Evolutionary conservation across 495 filamentous ascomycete genomes (phyloP).

Genomic region (Hypoxylon fuscum): DNA sequence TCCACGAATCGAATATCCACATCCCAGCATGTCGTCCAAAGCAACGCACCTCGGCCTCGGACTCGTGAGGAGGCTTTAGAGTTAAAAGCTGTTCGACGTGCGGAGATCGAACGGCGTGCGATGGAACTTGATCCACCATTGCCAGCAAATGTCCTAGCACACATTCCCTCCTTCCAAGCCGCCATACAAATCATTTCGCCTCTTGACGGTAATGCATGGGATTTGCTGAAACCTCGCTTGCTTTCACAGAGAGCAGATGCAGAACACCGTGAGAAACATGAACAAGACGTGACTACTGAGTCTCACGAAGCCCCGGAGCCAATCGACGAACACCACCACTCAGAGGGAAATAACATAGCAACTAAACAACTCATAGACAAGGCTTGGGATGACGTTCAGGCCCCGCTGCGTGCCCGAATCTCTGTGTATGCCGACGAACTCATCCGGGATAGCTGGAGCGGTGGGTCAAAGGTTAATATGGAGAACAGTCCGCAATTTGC

Average conservation of each 20-base stretch:
- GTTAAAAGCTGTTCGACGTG: slow-evolving; percentile 65
- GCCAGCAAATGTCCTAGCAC: slow-evolving; percentile 62
- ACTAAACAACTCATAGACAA: slow-evolving; percentile 67
- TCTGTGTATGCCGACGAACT: slow-evolving; percentile 70
- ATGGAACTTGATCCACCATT: slow-evolving; percentile 69
- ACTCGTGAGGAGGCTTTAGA: slow-evolving; percentile 58
- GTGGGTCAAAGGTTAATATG: slow-evolving; percentile 63
- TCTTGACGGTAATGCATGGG: slow-evolving; percentile 72
- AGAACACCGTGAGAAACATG: slow-evolving; percentile 62
- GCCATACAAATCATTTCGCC: slow-evolving; percentile 71
- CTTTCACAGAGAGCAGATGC: slow-evolving; percentile 68
- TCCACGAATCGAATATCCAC: not conserved
- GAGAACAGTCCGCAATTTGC: slow-evolving; percentile 72
- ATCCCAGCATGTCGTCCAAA: slow-evolving; percentile 1
- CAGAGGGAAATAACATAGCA: slow-evolving; percentile 49
- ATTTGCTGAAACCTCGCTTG: slow-evolving; percentile 69
- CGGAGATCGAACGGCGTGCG: slow-evolving; percentile 75
- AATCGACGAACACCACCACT: slow-evolving; percentile 18
- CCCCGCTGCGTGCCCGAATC: slow-evolving; percentile 67
- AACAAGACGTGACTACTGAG: slow-evolving; percentile 47
- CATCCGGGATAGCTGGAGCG: slow-evolving; percentile 66
- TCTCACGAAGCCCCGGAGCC: slow-evolving; percentile 6
- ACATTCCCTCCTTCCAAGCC: slow-evolving; percentile 75
- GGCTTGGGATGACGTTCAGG: slow-evolving; percentile 73
- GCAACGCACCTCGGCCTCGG: slow-evolving; percentile 42